Base-by-base conservation (phyloP, 2,329 filamentous ascomycete genomes). In the Colletotrichum sp. region DNA sequence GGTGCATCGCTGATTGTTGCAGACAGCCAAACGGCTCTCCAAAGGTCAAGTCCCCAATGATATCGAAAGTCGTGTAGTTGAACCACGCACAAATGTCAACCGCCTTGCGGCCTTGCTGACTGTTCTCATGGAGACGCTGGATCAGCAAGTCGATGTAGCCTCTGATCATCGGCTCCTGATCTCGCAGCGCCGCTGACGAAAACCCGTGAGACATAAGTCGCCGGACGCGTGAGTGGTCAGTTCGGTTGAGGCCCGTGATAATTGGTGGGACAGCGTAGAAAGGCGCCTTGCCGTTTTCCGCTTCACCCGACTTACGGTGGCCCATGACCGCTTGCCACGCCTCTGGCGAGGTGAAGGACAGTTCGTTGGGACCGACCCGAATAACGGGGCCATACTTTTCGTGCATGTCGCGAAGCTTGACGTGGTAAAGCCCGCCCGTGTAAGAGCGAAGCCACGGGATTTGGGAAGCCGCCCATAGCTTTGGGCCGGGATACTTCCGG, bases 281-380 rank as follows among this genome's bases (percentile, higher is more conserved):
- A 6, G 21, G 5, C 7, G 60, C 32, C 32, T 64, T 64, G 60
- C 30, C 32, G n/a, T 38, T 36, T 26, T 64, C 60, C 1, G 3
- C 30, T 34, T 64, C 18, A 2, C 60, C 30, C 3, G 30, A 36
- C 60, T 38, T 64, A 9, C 60, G 58, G 64, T 81, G 79, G 24
- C 82, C 82, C 72, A 86, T 86, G 55, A 88, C 86, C 52, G 87
- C 85, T 77, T 84, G 82, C 82, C 84, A 86, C 3, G 79, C 79
- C 4, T 81, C 71, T 8, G 81, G 79, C 15, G 82, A 78, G 52
- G 80, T 84, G 78, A 87, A 89, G 5, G 86, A 85, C 4, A 90
- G 82, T 75, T 89, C 86, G 71, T 87, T 82, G 3, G 88, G 87
- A 9, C 83, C 83, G 43, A 88, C 80, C 8, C 88, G 85, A 8